These are phyloP conservation scores for Fraxinus dipetala DNA, from an alignment of 305 asterid genomes.

Conservation along the genomic window DNA sequence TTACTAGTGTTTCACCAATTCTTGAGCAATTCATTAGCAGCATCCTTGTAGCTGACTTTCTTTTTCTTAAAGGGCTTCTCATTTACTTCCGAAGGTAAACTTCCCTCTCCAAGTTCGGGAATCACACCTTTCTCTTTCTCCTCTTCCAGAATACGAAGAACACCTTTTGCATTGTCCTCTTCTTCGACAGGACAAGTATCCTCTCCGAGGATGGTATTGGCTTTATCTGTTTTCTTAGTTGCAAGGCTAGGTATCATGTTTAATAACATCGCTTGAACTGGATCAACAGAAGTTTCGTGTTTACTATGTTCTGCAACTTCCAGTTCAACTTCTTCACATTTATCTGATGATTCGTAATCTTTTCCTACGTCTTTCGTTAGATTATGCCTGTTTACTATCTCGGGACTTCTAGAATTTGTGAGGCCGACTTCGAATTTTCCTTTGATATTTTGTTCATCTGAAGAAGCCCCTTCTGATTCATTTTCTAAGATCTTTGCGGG, in stretches of 20 bases:
- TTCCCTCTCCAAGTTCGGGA: conserved; percentile 26
- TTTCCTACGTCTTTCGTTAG: conserved; percentile 25
- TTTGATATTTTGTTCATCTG: conserved; percentile 18
- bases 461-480: conserved; percentile 22
- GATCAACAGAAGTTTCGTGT: conserved; percentile 40
- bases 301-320: conserved; percentile 27
- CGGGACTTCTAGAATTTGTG: conserved; percentile 2
- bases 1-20: conserved; percentile 48
- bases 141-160: conserved; percentile 20
- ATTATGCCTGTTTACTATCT: background rate
- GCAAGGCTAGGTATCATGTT: conserved; percentile 62
- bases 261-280: conserved; percentile 61
- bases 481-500: conserved; percentile 29
- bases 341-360: conserved; percentile 26
- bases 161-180: conserved; percentile 20
- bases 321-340: conserved; percentile 32
- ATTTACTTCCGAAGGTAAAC: conserved; percentile 28
- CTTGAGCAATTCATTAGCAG: conserved; percentile 70
- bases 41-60: conserved; percentile 82
- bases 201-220: background rate
- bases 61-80: conserved; percentile 51
- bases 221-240: conserved; percentile 26
- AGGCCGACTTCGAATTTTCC: conserved; percentile 12
- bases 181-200: conserved; percentile 12
- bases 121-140: conserved; percentile 19